A percentile compares a stretch with the other conserved stretches of the same genome.
phyloP scores from a whole-genome alignment of 2,329 filamentous ascomycete genomes.

The Fusarium cicatricum region DNA sequence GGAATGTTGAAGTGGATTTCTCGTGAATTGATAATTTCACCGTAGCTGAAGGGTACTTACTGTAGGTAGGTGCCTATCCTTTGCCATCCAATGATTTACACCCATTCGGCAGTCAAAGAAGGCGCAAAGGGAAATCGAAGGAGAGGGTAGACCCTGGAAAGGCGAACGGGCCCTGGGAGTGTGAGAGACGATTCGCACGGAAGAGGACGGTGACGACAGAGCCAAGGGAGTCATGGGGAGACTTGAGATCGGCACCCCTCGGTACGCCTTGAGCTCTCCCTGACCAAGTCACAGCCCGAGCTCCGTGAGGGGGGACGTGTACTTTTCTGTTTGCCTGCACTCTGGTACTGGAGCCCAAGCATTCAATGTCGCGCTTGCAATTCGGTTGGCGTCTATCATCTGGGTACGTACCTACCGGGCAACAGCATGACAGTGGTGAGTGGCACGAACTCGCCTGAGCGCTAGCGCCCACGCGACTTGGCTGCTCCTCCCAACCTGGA shows the following conservation, averaged over 20 bases:
- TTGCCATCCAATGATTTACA: constrained; percentile 20
- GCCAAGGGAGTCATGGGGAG: constrained; percentile 32
- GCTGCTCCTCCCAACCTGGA: constrained; percentile 7
- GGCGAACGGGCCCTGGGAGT: constrained; percentile 7
- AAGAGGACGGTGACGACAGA: constrained; percentile 40
- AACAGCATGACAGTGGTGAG: constrained; percentile 12
- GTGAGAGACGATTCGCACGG: constrained; percentile 17
- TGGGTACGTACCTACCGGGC: background rate
- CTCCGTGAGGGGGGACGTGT: background rate
- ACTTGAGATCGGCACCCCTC: constrained; percentile 27
- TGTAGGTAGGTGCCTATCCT: too few relatives aligned
- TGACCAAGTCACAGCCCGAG: constrained; percentile 13
- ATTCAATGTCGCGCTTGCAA: constrained; percentile 15
- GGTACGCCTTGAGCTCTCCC: constrained; percentile 9
- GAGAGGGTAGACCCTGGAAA: constrained; percentile 25
- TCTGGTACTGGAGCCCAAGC: constrained; percentile 9
- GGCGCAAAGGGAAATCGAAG: constrained; percentile 1
- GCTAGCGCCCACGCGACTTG: constrained; percentile 28
- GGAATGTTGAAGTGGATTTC: constrained; percentile 38
- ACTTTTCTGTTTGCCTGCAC: constrained; percentile 5
- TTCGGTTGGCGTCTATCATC: constrained; percentile 2
- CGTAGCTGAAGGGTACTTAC: constrained; percentile 18
- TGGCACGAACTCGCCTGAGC: constrained; percentile 16
- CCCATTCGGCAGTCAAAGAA: constrained; percentile 13
- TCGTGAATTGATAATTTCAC: constrained; percentile 36